These are phyloP conservation scores for Botrytis pseudocinerea DNA, from an alignment of 2,329 filamentous ascomycete genomes.

Conservation along the genomic window DNA sequence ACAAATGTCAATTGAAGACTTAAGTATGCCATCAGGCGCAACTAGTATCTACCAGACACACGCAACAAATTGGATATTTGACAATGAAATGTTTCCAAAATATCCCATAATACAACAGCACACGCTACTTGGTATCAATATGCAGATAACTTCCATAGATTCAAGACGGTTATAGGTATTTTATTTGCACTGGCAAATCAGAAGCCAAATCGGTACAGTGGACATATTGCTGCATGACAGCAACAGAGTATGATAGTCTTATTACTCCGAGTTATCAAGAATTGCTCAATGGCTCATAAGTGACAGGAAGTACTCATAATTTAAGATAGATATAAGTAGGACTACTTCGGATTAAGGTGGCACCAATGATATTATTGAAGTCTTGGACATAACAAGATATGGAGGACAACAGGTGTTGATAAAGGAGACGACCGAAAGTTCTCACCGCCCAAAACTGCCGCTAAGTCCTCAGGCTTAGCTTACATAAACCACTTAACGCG, in stretches of 20 bases:
- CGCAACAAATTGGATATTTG: background rate
- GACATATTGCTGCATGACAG: background rate
- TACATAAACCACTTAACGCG: constrained; percentile 25
- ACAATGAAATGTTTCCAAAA: background rate
- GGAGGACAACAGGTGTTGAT: background rate
- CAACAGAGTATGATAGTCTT: background rate
- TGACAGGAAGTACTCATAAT: background rate
- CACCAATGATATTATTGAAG: background rate
- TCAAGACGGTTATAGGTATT: background rate
- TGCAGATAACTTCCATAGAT: background rate
- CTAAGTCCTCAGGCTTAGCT: background rate
- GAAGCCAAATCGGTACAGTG: background rate
- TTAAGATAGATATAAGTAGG: background rate
- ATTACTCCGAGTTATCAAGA: background rate
- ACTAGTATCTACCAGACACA: background rate
- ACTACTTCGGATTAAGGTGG: background rate
- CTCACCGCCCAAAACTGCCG: constrained; percentile 5
- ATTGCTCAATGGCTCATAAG: background rate
- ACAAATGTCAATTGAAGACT: background rate
- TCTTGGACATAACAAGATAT: background rate
- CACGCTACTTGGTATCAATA: background rate
- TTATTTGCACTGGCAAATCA: background rate
- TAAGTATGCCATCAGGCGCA: background rate
- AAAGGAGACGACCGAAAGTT: background rate
- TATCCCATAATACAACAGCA: background rate